Percentiles rank a stretch among this genome's conserved stretches.
These are phyloP conservation scores for Logfia minima DNA, from an alignment of 129 eudicot genomes.

Conservation along the genomic window DNA sequence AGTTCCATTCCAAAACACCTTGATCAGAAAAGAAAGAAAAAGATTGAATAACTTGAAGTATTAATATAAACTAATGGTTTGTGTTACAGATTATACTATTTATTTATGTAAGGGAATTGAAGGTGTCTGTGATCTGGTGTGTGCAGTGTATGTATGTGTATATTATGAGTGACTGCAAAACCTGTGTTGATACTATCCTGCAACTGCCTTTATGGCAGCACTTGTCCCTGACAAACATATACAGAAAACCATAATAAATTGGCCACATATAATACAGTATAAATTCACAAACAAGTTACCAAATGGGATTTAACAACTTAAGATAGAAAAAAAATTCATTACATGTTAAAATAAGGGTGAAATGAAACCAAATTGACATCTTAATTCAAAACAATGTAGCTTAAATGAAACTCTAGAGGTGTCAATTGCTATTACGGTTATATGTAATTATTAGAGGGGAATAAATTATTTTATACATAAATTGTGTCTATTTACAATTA, in stretches of 20 bases:
- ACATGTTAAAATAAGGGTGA: too few relatives aligned
- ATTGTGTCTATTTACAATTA: too few relatives aligned
- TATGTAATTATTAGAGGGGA: too few relatives aligned
- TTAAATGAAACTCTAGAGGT: too few relatives aligned
- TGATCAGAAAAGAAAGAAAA: background rate
- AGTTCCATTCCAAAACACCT: conserved; percentile 34
- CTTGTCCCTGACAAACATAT: conserved; percentile 56
- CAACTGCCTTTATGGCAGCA: conserved; percentile 62
- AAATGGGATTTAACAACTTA: background rate
- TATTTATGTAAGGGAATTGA: conserved; percentile 4
- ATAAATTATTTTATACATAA: too few relatives aligned
- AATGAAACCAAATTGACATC: background rate
- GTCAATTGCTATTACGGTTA: too few relatives aligned
- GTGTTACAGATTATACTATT: background rate
- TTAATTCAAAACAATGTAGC: too few relatives aligned
- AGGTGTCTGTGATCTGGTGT: conserved; percentile 12
- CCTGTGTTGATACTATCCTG: conserved; percentile 35
- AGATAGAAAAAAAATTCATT: background rate
- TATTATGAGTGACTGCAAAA: conserved; percentile 41
- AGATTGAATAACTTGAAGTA: background rate
- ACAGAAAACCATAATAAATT: conserved; percentile 51
- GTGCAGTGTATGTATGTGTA: background rate
- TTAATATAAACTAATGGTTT: background rate
- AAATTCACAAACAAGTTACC: background rate
- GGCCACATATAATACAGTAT: background rate